Base-by-base conservation (phyloP, 176 grass and related monocot species). In the Musa schizocarpa region DNA sequence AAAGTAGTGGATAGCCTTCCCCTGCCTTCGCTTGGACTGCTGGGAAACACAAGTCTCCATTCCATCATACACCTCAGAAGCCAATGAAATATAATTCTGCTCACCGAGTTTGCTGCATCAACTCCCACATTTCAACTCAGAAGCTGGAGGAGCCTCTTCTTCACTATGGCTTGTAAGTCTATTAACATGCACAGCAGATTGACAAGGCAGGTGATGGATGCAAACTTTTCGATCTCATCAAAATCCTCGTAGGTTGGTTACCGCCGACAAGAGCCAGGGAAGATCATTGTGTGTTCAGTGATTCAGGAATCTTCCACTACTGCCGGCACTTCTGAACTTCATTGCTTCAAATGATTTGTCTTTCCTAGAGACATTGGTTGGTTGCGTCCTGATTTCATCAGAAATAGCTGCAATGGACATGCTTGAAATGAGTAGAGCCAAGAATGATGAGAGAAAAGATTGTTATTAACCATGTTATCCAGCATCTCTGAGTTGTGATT, bases 231-330 rank as follows among this genome's bases (percentile, higher is more conserved):
- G 23, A 10, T 65, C 63, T 65, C 12, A 21, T 11, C 63, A 1
- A 65, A 65, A 25, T 21, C 23, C 13, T 23, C 23, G 10, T 5
- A 4, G 67, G 11, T 20, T 16, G 48, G 68, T 17, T 50, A 70
- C 8, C 16, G 68, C n/a, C 17, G 68, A 19, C 67, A 69, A 16
- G 43, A 21, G 9, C 43, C 9, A 19, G 67, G 9, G 11, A 69
- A 50, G 43, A 17, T 49, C 67, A n/a, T 69, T 49, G 13, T 49
- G 67, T 69, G 29, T n/a, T 69, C 13, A 49, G 27, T 16, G 16
- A 13, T 50, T 1, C 27, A 69, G 24, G 67, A 69, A 23, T 69
- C 67, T 3, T 69, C 67, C 67, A 70, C 68, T 70, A 43, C 68
- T 24, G 68, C 68, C n/a, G 68, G 68, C 50, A n/a, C 16, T 6